Base-by-base conservation (phyloP, 305 asterid genomes). In the Solanum hybrid region DNA sequence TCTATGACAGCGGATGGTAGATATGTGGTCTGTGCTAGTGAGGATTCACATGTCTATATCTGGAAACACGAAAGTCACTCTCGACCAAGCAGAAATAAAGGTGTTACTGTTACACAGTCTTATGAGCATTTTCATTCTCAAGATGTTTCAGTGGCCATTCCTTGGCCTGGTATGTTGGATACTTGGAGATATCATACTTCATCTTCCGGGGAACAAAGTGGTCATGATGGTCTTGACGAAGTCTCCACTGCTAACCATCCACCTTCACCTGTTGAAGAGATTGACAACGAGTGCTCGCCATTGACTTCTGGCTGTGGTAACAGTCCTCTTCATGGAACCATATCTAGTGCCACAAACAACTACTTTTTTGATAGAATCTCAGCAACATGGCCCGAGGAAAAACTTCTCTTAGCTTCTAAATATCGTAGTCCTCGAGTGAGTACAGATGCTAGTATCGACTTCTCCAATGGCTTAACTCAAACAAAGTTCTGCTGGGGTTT, bases 331-430 rank as follows among this genome's bases (percentile, higher is more conserved):
- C 94, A 93, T 71, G 95, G 96, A 80, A 93, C 94, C 35, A 92
- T 94, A 72, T 92, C 95, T 3, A 92, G 92, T 75, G 94, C 97
- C 84, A 88, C 95, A 13, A 94, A 96, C 90, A 91, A 94, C 89
- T 94, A 92, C 93, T 95, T 95, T 69, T 94, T 94, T 29, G 99
- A 97, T 88, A 94, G 97, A 92, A 93, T 95, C 88, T 93, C 99
- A 10, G 96, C 93, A 35, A 94, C 99, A 45, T 98, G 98, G 99
- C 97, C 99, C 0, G 99, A 98, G 94, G 99, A 98, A 94, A 96
- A 94, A 89, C 95, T 95, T 51, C 27, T 92, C 40, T 89, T 89
- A 34, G 94, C 96, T 85, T 87, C 93, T 10, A 96, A 92, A 95
- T 91, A 90, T 91, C 91, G 90, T 26, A 94, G 95, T 90, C 96